phyloP scores from a whole-genome alignment of 371 early-diverging fungal species.

The Blastocladiella emersonii region DNA sequence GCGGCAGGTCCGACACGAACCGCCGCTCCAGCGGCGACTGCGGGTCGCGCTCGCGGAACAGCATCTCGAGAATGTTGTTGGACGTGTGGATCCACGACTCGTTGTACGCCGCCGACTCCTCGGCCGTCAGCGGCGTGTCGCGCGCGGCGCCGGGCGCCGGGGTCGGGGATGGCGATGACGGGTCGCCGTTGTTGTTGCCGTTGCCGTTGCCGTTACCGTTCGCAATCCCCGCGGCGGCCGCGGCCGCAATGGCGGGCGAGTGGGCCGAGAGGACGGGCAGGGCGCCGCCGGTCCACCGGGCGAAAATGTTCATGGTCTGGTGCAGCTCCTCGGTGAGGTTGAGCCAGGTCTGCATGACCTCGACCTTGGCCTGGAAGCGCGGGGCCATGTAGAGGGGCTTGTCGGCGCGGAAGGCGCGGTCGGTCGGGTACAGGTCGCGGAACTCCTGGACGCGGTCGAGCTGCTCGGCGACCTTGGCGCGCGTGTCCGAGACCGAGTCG shows the following conservation, averaged over 20 bases:
- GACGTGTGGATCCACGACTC: no score
- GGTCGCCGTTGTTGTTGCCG: no score
- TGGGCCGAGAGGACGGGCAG: no score
- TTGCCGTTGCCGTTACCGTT: no score
- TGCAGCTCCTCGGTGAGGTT: slow-evolving; percentile 54
- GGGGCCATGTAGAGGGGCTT: slow-evolving; percentile 54
- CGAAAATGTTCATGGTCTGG: slow-evolving; percentile 26
- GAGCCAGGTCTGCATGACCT: slow-evolving; percentile 63
- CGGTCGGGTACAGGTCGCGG: slow-evolving; percentile 61
- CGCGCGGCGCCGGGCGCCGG: no score
- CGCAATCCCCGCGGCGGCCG: no score
- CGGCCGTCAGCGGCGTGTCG: no score
- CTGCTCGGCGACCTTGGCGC: slow-evolving; percentile 33
- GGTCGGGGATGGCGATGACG: no score
- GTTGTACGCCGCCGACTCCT: no score
- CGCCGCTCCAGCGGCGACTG: slow-evolving; percentile 47
- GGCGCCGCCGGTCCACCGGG: neutral
- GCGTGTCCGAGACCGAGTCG: slow-evolving; percentile 33
- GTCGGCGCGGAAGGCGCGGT: slow-evolving; percentile 43
- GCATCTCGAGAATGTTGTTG: neutral
- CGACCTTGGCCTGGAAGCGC: slow-evolving; percentile 51
- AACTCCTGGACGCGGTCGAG: slow-evolving; percentile 57
- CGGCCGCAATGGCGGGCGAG: no score
- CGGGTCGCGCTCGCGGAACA: neutral
- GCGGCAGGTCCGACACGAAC: slow-evolving; percentile 47